Base-by-base conservation (phyloP, 164 flowering plant species). In the Tinospora cordifolia region DNA sequence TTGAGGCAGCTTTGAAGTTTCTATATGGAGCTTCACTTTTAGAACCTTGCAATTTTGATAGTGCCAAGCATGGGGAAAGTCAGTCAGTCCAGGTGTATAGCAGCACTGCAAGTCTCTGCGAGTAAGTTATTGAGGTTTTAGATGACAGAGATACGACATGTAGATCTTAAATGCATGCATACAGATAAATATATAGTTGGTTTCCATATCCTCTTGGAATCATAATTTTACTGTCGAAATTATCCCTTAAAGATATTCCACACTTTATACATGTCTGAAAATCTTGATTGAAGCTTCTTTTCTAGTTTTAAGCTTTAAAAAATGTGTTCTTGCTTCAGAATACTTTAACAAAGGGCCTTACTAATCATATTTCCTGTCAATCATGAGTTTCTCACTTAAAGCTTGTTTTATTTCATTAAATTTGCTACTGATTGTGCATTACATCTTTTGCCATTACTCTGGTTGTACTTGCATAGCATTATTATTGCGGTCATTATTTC, bases 1-100 rank as follows among this genome's bases (percentile, higher is more conserved):
- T 95, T 69, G 81, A 87, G 80, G 96, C 99, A 64, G 91, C 93
- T 13, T 84, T 95, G 72, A 90, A 95, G 80, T 95, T 95, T 81
- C 93, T 95, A 68, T 83, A 88, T 74, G 93, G 85, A 54, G 97
- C 97, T 21, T 91, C 89, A 59, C 77, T 91, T 47, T 78, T 87
- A 54, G 99, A 92, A 79, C 79, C 85, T 62, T 60, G 81, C 76
- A 76, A 77, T 80, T 78, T 39, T 70, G 97, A 87, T 74, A 82
- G 74, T 81, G 78, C 84, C 65, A 91, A 85, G 66, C 84, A 86
- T 68, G 84, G 83, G 71, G 97, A 91, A 19, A 74, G 75, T 66
- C 94, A 83, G 71, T 83, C 90, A 36, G 78, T 77, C 79, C 82
- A 80, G 71, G 78, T 86, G 19, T 94, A 92, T 71, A 82, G 87